These are phyloP conservation scores for Thinopyrum elongatum DNA, from an alignment of 176 grass and related monocot genomes.

Conservation along the genomic window DNA sequence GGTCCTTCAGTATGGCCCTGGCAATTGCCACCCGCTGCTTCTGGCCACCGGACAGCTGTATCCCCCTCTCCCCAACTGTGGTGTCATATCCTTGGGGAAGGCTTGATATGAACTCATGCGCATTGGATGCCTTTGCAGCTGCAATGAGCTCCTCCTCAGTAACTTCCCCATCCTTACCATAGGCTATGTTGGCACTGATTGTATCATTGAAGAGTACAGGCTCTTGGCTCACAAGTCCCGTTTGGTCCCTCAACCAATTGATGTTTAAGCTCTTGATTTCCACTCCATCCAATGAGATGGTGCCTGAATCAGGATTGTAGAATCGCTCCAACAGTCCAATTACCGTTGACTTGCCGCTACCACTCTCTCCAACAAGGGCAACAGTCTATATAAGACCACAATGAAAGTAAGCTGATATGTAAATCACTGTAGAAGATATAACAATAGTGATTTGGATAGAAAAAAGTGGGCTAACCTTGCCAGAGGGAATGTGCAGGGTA, in stretches of 20 bases:
- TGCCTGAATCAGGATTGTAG: constrained; percentile 69
- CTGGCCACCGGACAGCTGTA: constrained; percentile 78
- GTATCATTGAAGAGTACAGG: constrained; percentile 80
- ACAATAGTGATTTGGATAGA: background rate
- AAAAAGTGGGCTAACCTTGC: constrained; percentile 52
- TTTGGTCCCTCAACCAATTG: constrained; percentile 73
- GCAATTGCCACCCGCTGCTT: constrained; percentile 80
- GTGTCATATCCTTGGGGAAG: constrained; percentile 80
- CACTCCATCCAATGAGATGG: constrained; percentile 54
- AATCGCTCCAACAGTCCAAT: constrained; percentile 76
- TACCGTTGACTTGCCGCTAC: constrained; percentile 76
- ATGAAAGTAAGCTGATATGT: background rate
- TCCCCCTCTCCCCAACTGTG: constrained; percentile 61
- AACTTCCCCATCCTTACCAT: constrained; percentile 60
- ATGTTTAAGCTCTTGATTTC: constrained; percentile 66
- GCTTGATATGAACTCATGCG: constrained; percentile 71
- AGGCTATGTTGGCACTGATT: constrained; percentile 72
- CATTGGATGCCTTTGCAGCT: constrained; percentile 61
- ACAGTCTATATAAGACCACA: constrained; percentile 39
- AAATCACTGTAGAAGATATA: background rate
- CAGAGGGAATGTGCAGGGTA: constrained; percentile 54
- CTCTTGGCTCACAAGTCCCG: constrained; percentile 78
- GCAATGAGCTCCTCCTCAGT: constrained; percentile 71
- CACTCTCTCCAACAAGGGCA: constrained; percentile 83
- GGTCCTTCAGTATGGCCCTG: constrained; percentile 72